phyloP scores from a whole-genome alignment of 1,284 basidiomycete genomes.

The Cryptococcus jaspeensis region DNA sequence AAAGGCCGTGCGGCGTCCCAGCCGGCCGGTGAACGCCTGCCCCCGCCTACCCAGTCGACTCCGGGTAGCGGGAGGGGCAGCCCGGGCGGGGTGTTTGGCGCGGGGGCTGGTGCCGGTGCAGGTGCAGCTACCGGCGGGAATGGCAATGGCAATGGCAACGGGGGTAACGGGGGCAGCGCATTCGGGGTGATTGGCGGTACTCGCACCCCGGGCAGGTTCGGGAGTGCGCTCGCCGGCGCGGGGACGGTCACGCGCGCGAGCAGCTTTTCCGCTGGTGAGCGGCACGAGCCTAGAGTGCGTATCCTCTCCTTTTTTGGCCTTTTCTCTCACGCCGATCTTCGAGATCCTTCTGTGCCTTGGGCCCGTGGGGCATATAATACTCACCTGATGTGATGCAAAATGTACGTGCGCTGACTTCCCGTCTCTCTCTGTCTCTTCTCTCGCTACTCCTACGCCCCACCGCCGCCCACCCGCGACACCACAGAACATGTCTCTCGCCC shows the following conservation, averaged over 20 bases:
- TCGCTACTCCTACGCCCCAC: too few relatives aligned
- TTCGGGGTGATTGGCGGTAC: conserved; percentile 48
- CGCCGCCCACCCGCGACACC: background rate
- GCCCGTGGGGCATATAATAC: too few relatives aligned
- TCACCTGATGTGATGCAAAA: too few relatives aligned
- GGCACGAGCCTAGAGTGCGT: conserved; percentile 29
- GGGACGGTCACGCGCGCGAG: conserved; percentile 39
- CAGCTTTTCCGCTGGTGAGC: conserved; percentile 44
- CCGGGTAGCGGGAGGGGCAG: conserved; percentile 38
- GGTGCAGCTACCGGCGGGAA: background rate
- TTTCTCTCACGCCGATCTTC: too few relatives aligned
- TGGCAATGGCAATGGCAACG: conserved; percentile 4
- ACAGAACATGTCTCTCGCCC: conserved; percentile 32
- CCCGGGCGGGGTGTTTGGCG: too few relatives aligned
- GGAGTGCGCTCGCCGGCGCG: conserved; percentile 13
- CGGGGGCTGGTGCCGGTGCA: too few relatives aligned
- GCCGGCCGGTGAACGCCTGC: conserved; percentile 41
- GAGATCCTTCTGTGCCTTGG: too few relatives aligned
- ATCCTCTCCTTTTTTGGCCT: background rate
- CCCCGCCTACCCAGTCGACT: conserved; percentile 23
- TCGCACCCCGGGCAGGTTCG: conserved; percentile 32
- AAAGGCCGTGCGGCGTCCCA: conserved; percentile 43
- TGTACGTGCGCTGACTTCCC: too few relatives aligned
- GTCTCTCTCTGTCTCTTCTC: too few relatives aligned
- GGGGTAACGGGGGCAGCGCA: conserved; percentile 13